These are phyloP conservation scores for Arthrobotrys entomopaga DNA, from an alignment of 2,329 filamentous ascomycete genomes.

Conservation along the genomic window DNA sequence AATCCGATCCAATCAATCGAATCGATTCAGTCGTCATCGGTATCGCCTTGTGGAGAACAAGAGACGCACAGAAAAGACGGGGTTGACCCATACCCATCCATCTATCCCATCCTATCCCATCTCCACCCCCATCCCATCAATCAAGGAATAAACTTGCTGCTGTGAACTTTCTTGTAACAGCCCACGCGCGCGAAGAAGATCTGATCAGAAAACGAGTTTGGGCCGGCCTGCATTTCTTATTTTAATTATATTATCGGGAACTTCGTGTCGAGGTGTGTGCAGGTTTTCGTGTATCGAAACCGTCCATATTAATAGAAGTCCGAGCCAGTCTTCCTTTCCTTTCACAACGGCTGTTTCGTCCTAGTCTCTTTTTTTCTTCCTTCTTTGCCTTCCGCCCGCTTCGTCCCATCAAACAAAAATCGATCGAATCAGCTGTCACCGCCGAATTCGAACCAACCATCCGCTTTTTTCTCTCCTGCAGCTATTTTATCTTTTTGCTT, in stretches of 20 bases:
- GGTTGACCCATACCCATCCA: background rate
- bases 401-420: conserved; percentile 7
- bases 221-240: conserved; percentile 9
- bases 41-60: conserved; percentile 31
- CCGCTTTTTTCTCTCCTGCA: conserved; percentile 26
- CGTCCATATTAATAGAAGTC: background rate
- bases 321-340: conserved; percentile 7
- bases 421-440: background rate
- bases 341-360: conserved; percentile 8
- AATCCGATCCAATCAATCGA: background rate
- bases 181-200: conserved; percentile 25
- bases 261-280: conserved; percentile 24
- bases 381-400: background rate
- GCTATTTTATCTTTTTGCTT: conserved; percentile 10
- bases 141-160: too few species aligned
- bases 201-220: conserved; percentile 19
- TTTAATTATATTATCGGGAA: background rate
- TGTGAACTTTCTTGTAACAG: too few species aligned
- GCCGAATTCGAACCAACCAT: too few species aligned
- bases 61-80: conserved; percentile 1
- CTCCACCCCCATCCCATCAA: conserved; percentile 26
- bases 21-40: conserved; percentile 1
- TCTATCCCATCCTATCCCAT: conserved; percentile 6
- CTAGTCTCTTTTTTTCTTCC: conserved; percentile 5
- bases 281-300: background rate